Percentiles rank a stretch among this genome's conserved stretches.
Conservation (phyloP, 2,329 filamentous ascomycete species). For the Neopestalotiopsis clavispora region DNA sequence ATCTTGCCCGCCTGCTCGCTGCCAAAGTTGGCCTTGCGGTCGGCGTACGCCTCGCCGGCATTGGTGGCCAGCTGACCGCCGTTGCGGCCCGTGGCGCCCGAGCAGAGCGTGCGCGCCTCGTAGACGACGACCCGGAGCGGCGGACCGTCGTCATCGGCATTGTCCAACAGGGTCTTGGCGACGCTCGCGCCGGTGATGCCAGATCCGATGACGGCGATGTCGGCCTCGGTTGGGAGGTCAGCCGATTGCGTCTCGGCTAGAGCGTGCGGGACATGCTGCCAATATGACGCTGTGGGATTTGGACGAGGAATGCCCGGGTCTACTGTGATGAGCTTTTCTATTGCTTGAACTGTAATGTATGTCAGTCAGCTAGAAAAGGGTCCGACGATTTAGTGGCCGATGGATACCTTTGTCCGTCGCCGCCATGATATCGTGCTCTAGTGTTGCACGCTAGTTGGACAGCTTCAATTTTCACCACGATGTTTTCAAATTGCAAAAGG, state of each 20-base stretch:
- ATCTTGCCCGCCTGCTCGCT: background rate
- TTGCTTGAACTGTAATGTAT: too few species aligned
- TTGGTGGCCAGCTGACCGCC: background rate
- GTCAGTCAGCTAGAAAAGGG: too few species aligned
- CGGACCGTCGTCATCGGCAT: background rate
- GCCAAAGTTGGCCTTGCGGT: background rate
- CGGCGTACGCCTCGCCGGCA: background rate
- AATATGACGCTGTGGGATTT: background rate
- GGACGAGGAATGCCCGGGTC: too few species aligned
- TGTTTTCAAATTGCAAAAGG: too few species aligned
- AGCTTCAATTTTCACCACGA: too few species aligned
- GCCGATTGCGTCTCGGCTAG: background rate
- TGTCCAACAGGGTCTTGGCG: background rate
- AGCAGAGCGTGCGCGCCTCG: background rate
- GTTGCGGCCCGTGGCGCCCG: background rate
- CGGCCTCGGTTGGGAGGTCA: background rate
- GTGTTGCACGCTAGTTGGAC: too few species aligned
- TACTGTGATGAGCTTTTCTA: too few species aligned
- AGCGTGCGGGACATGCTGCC: background rate
- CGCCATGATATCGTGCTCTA: too few species aligned
- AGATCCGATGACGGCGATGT: background rate
- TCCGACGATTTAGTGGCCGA: too few species aligned
- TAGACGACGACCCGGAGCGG: background rate
- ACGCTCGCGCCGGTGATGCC: background rate
- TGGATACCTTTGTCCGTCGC: too few species aligned